Percentiles rank a stretch among this genome's conserved stretches.
Conservation (phyloP, 2,329 filamentous ascomycete genomes). For the Colletotrichum sp. region DNA sequence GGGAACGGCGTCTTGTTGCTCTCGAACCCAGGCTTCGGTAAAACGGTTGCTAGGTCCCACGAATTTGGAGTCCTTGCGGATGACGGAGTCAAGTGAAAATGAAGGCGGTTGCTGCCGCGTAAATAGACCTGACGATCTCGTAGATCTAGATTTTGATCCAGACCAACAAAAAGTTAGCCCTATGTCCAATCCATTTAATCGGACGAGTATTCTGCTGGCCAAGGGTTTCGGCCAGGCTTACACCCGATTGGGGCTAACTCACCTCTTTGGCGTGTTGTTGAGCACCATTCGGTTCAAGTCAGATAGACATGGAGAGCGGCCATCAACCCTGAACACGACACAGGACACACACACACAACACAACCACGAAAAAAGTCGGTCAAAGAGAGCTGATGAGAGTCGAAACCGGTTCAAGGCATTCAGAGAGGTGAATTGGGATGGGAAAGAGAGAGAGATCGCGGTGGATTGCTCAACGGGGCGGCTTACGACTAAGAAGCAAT, state of each 20-base stretch:
- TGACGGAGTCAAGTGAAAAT: constrained; percentile 16
- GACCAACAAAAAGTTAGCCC: neutral
- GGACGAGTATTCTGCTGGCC: neutral
- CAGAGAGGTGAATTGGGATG: neutral
- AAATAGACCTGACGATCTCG: constrained; percentile 19
- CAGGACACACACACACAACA: neutral
- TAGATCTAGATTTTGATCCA: constrained; percentile 4
- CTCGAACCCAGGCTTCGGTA: constrained; percentile 18
- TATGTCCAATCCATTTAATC: neutral
- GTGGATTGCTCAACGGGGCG: constrained; percentile 16
- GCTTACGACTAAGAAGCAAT: constrained; percentile 21
- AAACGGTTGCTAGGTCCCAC: constrained; percentile 8
- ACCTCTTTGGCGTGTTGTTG: constrained; percentile 22
- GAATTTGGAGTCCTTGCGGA: constrained; percentile 11
- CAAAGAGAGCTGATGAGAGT: neutral
- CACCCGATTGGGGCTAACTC: constrained; percentile 4
- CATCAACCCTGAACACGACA: constrained; percentile 11
- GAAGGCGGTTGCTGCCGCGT: constrained; percentile 17
- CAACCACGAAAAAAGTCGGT: neutral
- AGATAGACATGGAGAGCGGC: constrained; percentile 18
- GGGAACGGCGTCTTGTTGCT: constrained; percentile 15
- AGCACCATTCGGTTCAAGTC: constrained; percentile 22
- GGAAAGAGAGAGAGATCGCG: constrained; percentile 3
- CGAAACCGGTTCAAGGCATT: neutral
- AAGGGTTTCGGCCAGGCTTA: neutral